Base-by-base conservation (phyloP, 2,329 filamentous ascomycete genomes). In the Neospermospora avenae region DNA sequence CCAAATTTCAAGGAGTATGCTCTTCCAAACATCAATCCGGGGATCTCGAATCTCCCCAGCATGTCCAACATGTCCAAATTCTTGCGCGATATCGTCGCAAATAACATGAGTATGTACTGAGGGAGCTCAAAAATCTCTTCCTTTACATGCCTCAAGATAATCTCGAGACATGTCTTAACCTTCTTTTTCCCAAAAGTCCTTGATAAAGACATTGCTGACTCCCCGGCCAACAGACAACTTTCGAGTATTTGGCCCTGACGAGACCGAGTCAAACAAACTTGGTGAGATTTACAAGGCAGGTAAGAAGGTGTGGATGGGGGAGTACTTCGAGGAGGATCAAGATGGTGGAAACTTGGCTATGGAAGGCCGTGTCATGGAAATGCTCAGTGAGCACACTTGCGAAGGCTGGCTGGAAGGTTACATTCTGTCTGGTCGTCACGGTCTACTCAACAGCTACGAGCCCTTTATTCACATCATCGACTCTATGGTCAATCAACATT, bases 401-500 rank as follows among this genome's bases (percentile, higher is more conserved):
- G 89, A 93, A 73, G 89, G 88, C 25, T 93, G 89, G 89, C 79
- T 93, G 16, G 89, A 93, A 76, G 89, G 89, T 3, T 93, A 92
- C 71, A 75, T 90, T 44, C 79, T 93, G 2, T 90, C 84, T 57
- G 89, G 89, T 28, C 82, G 89, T 4, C 89, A 92, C 65, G 89
- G 89, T 13, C 72, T 93, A 61, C 81, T 93, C 61, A 92, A 91
- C 80, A 89, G 85, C 71, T 93, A 93, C 75, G 89, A 93, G 73
- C 88, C 89, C 0, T 93, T 93, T 71, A 89, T 92, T 61, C 88
- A 92, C 70, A 84, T 93, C 68, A 91, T 93, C 68, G 88, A 92
- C 74, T 90, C 87, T 1, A 93, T 93, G 89, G 89, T 93, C 62
- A 91, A 91, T 73, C 89, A 91, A 77, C 89, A 93, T 76, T 91